Percentiles rank a stretch among this genome's conserved stretches.
Evolutionary conservation across 768 basidiomycete genomes (phyloP).

Genomic region (Rickenella mellea): DNA sequence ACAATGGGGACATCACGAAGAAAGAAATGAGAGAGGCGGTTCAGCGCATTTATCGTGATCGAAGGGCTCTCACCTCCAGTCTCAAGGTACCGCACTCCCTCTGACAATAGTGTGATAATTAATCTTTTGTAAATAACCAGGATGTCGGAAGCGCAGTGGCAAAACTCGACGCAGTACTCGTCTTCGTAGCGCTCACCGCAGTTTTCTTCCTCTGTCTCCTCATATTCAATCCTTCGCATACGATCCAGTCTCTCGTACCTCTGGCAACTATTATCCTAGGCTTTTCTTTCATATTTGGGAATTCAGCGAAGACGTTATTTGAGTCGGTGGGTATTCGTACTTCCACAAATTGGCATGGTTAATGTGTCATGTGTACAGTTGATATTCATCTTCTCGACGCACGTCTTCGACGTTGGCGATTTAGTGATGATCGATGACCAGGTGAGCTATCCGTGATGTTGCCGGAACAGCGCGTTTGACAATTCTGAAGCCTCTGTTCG

Average conservation of each 20-base stretch:
- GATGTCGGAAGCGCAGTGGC: slow-evolving; percentile 66
- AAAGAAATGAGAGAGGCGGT: slow-evolving; percentile 78
- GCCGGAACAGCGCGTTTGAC: neutral
- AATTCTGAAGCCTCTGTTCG: slow-evolving; percentile 31
- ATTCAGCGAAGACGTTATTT: slow-evolving; percentile 71
- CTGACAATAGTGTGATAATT: neutral
- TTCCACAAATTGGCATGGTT: neutral
- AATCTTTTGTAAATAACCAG: slow-evolving; percentile 27
- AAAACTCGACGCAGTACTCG: slow-evolving; percentile 69
- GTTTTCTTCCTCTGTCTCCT: slow-evolving; percentile 64
- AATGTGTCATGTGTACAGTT: slow-evolving; percentile 31
- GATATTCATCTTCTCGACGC: slow-evolving; percentile 79
- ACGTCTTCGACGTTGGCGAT: slow-evolving; percentile 81
- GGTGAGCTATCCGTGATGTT: slow-evolving; percentile 18
- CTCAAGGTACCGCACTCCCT: slow-evolving; percentile 40
- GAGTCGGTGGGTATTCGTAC: slow-evolving; percentile 45
- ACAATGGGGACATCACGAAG: slow-evolving; percentile 73
- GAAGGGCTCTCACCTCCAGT: slow-evolving; percentile 59
- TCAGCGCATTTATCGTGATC: slow-evolving; percentile 69
- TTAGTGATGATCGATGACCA: slow-evolving; percentile 74
- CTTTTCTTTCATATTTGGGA: slow-evolving; percentile 79
- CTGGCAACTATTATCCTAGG: slow-evolving; percentile 74
- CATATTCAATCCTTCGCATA: slow-evolving; percentile 61
- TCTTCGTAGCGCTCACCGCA: slow-evolving; percentile 44
- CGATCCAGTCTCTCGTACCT: slow-evolving; percentile 65